These are phyloP conservation scores for Poa pratensis DNA, from an alignment of 176 grass and related monocot species.

Conservation along the genomic window DNA sequence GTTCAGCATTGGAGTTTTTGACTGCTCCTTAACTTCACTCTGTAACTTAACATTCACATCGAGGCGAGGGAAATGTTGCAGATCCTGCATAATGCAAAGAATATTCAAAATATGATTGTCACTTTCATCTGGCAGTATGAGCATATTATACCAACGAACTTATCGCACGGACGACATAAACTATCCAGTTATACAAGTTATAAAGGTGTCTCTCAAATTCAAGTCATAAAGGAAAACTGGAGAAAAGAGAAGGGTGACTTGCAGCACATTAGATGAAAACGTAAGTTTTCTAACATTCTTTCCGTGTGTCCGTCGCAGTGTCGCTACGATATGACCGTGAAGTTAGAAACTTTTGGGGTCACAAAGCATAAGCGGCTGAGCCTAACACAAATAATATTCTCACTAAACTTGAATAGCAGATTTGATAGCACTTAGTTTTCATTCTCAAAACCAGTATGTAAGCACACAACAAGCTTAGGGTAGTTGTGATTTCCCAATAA, in stretches of 20 bases:
- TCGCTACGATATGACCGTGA: neutral
- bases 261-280: constrained; percentile 9
- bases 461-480: neutral
- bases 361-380: neutral
- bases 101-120: constrained; percentile 29
- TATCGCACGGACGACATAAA: constrained; percentile 34
- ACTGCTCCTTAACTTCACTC: constrained; percentile 48
- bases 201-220: constrained; percentile 5
- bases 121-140: constrained; percentile 10
- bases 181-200: constrained; percentile 11
- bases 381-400: neutral
- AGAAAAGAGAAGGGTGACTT: neutral
- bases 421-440: neutral
- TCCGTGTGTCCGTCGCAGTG: neutral
- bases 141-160: neutral
- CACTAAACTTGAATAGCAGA: neutral
- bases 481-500: constrained; percentile 17
- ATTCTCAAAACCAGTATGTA: constrained; percentile 18
- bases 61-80: constrained; percentile 77
- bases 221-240: constrained; percentile 20
- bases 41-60: constrained; percentile 75
- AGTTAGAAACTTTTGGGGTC: constrained; percentile 13
- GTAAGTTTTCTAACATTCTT: constrained; percentile 10
- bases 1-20: constrained; percentile 61
- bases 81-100: constrained; percentile 64